These are phyloP conservation scores for Sclerotinia spermophila DNA, from an alignment of 2,329 filamentous ascomycete genomes.

Conservation along the genomic window DNA sequence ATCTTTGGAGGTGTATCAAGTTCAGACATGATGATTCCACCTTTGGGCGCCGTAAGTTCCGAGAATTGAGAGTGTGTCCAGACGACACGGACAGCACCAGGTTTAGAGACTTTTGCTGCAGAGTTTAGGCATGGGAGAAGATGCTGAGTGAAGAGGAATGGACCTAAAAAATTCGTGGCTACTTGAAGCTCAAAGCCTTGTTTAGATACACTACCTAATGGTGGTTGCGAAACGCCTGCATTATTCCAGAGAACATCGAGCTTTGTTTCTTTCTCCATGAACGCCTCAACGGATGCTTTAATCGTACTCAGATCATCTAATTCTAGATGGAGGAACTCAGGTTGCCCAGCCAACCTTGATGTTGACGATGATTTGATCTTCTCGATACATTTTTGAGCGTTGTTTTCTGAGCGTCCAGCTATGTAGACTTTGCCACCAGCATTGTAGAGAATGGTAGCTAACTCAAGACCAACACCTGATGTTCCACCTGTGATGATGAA, in stretches of 20 bases:
- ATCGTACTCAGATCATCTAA: conserved; percentile 39
- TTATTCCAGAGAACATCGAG: conserved; percentile 42
- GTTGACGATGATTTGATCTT: conserved; percentile 20
- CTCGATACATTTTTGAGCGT: conserved; percentile 38
- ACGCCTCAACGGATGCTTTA: conserved; percentile 37
- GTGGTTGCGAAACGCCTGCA: conserved; percentile 38
- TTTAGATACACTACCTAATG: conserved; percentile 14
- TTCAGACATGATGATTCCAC: conserved; percentile 9
- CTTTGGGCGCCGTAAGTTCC: conserved; percentile 13
- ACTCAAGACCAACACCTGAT: conserved; percentile 43
- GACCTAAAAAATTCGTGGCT: conserved; percentile 23
- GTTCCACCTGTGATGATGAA: conserved; percentile 41
- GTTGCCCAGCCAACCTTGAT: conserved; percentile 18
- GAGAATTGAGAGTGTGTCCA: conserved; percentile 20
- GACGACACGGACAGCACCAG: conserved; percentile 20
- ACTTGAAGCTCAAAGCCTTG: conserved; percentile 24
- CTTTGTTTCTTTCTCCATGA: conserved; percentile 35
- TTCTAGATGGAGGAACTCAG: conserved; percentile 39
- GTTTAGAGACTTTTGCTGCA: conserved; percentile 5
- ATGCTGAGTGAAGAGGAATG: conserved; percentile 26
- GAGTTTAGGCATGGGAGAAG: conserved; percentile 43
- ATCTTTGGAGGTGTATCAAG: conserved; percentile 5
- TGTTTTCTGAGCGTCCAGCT: conserved; percentile 42
- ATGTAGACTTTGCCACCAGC: conserved; percentile 49
- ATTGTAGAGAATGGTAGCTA: conserved; percentile 47